A percentile compares a stretch with the other conserved stretches of the same genome.
Evolutionary conservation across 1,284 basidiomycete genomes (phyloP).

Genomic region (Melampsora larici-populina): DNA sequence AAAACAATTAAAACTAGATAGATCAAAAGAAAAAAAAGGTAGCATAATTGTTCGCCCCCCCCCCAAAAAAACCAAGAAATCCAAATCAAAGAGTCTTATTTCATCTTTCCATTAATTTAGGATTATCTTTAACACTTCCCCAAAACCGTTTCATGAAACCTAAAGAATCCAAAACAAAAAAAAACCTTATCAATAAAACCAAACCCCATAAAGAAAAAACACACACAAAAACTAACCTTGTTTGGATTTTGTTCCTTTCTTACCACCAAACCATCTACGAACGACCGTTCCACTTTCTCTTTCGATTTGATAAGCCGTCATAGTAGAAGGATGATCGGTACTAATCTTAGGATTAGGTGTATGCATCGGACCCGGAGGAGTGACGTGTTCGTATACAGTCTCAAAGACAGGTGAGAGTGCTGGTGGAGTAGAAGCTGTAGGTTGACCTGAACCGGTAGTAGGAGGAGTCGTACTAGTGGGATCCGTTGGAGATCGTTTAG

Average conservation of each 20-base stretch:
- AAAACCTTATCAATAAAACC: neutral
- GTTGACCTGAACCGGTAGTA: slow-evolving; percentile 1
- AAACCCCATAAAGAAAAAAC: neutral
- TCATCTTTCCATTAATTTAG: neutral
- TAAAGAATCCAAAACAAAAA: neutral
- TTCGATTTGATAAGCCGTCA: slow-evolving; percentile 4
- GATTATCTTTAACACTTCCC: neutral
- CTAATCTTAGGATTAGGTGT: slow-evolving; percentile 1
- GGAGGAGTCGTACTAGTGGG: neutral
- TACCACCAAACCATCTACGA: slow-evolving; percentile 1
- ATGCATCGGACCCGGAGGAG: neutral
- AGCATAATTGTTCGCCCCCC: neutral
- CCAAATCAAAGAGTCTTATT: neutral
- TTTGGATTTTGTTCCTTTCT: no score
- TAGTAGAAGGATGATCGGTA: neutral
- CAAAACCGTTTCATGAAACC: neutral
- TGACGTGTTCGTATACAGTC: neutral
- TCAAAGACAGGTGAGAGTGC: neutral
- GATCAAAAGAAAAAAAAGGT: neutral
- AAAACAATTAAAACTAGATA: no score
- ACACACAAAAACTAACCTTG: no score
- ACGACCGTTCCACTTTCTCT: slow-evolving; percentile 1
- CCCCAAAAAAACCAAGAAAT: neutral
- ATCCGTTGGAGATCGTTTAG: neutral
- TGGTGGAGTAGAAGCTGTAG: neutral